Base-by-base conservation (phyloP, 768 basidiomycete genomes). In the Baorangia bicolor region DNA sequence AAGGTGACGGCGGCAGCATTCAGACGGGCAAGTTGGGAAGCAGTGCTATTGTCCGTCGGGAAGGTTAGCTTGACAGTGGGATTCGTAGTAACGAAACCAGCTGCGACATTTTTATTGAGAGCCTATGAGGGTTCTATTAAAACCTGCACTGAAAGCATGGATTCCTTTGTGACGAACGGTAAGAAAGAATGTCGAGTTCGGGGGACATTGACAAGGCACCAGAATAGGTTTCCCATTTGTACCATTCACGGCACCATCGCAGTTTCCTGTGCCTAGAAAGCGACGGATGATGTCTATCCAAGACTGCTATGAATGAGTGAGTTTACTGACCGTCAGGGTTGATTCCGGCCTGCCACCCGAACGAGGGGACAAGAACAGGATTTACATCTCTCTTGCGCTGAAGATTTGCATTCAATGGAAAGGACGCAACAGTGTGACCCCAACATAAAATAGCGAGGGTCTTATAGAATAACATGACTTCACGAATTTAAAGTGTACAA, bases 151-250 rank as follows among this genome's bases (percentile, higher is more conserved):
- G 5, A 64, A 49, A 51, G 16, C 23, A 52, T 34, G 35, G 6
- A 18, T 16, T 18, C 1, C 10, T 40, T 34, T 20, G 28, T 20
- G 35, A 54, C 58, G 39, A 57, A 83, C 85, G n/a, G 73, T 38
- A 57, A 86, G 75, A 73, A 85, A 88, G 28, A 66, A 68, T 13
- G 68, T 64, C 55, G 79, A 77, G 55, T 77, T 72, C 1, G 87
- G 87, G 31, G 87, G 87, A 69, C 86, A 89, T 33, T 71, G 62
- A 64, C 85, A 88, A 3, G 87, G 87, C 20, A 89, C 77, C 68
- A 81, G 80, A 62, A 88, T 76, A 10, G 79, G 76, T 28, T 76
- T 69, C 3, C 85, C 86, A 31, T 80, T 74, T 9, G 82, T 73
- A 23, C 83, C 84, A 4, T 78, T 77, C 34, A 83, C 77, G 2